phyloP scores from a whole-genome alignment of 176 grass and related monocot species.

The Guadua angustifolia region DNA sequence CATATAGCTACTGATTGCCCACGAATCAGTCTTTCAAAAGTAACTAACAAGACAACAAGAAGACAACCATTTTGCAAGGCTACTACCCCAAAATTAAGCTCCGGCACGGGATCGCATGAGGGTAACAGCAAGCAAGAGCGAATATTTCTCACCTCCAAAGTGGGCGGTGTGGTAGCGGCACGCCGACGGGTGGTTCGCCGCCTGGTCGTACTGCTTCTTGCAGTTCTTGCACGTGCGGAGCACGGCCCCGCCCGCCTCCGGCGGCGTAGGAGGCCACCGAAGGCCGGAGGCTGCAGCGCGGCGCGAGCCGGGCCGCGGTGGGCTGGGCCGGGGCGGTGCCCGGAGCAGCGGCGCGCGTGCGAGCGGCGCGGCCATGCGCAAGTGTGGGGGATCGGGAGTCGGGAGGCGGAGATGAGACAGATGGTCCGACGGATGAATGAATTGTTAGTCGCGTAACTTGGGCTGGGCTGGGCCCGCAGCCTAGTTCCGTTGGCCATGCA shows the following conservation, averaged over 20 bases:
- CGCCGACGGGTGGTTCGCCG: constrained; percentile 57
- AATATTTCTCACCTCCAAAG: constrained; percentile 57
- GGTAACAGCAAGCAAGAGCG: neutral
- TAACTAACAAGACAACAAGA: neutral
- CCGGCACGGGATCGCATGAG: neutral
- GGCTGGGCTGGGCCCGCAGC: no score
- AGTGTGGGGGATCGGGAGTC: no score
- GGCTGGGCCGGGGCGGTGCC: neutral
- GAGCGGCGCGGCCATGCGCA: constrained; percentile 13
- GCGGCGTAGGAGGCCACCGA: neutral
- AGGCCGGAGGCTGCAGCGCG: neutral
- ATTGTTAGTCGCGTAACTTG: no score
- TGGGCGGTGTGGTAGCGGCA: constrained; percentile 71
- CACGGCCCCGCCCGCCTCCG: neutral
- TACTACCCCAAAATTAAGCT: neutral
- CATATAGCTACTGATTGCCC: neutral
- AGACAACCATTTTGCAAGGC: neutral
- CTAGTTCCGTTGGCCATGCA: no score
- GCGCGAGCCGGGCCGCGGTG: neutral
- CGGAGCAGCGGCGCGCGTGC: constrained; percentile 8
- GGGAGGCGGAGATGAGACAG: neutral
- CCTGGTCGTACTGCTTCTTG: constrained; percentile 79
- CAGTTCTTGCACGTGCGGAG: constrained; percentile 86
- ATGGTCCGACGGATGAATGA: no score
- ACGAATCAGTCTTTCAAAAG: neutral